A percentile compares a stretch with the other conserved stretches of the same genome.
phyloP scores from a whole-genome alignment of 2,329 filamentous ascomycete genomes.

The Beauveria pseudobassiana region DNA sequence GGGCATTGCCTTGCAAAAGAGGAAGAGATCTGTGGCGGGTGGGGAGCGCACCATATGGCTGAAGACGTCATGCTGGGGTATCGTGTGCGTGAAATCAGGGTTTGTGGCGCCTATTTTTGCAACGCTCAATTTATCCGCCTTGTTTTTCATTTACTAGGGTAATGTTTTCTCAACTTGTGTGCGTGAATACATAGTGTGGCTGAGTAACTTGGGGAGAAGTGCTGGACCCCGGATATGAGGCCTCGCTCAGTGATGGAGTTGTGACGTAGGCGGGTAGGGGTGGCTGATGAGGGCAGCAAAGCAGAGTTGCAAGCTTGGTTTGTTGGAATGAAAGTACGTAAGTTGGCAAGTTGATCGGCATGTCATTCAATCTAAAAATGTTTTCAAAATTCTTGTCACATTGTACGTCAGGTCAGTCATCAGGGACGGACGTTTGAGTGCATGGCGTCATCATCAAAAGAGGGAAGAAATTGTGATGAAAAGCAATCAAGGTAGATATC shows the following conservation, averaged over 20 bases:
- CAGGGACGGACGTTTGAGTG: too few relatives aligned
- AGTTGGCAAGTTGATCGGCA: neutral
- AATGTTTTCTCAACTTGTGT: too few relatives aligned
- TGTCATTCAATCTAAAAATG: neutral
- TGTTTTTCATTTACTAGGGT: neutral
- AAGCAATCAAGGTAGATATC: neutral
- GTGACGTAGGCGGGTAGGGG: neutral
- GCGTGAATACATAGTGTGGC: neutral
- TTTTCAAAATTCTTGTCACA: neutral
- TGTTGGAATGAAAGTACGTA: too few relatives aligned
- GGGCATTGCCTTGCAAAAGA: neutral
- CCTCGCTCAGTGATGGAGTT: neutral
- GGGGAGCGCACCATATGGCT: constrained; percentile 3
- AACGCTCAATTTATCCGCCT: neutral
- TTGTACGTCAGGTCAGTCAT: neutral
- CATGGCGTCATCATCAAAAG: neutral
- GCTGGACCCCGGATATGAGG: neutral
- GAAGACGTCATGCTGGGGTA: constrained; percentile 5
- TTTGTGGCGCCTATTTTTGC: neutral
- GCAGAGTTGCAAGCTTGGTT: neutral
- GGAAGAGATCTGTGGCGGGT: constrained; percentile 8
- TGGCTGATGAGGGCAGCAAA: neutral
- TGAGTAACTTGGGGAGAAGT: neutral
- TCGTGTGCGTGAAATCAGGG: constrained; percentile 6
- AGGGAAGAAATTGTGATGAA: neutral